These are phyloP conservation scores for Tricharina praecox DNA, from an alignment of 495 filamentous ascomycete genomes.

Conservation along the genomic window DNA sequence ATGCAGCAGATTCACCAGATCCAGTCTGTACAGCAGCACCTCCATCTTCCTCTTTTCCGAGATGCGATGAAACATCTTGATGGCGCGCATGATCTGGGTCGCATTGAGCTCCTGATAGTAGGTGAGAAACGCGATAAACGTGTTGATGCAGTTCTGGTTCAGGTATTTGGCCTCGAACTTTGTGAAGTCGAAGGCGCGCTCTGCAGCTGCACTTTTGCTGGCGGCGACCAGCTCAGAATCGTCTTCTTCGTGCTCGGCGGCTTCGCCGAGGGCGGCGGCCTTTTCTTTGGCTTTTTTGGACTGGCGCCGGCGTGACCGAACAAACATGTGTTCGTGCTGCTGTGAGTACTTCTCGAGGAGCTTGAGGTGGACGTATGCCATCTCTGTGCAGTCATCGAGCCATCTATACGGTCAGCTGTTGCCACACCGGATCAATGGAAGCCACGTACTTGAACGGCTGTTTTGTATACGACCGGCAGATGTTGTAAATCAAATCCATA, in stretches of 20 bases:
- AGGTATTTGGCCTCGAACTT: conserved; percentile 67
- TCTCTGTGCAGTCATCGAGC: conserved; percentile 79
- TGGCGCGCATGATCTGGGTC: conserved; percentile 75
- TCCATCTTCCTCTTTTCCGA: conserved; percentile 88
- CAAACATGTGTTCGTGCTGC: conserved; percentile 81
- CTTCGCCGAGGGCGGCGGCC: conserved; percentile 22
- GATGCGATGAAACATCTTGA: conserved; percentile 87
- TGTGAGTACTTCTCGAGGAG: conserved; percentile 89
- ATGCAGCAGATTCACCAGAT: conserved; percentile 76
- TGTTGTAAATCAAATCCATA: conserved; percentile 65
- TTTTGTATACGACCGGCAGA: conserved; percentile 69
- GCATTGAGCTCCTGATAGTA: conserved; percentile 69
- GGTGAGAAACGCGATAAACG: conserved; percentile 62
- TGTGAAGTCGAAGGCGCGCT: conserved; percentile 87
- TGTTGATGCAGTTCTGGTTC: conserved; percentile 70
- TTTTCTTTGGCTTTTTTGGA: conserved; percentile 25
- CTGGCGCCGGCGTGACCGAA: conserved; percentile 49
- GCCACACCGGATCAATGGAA: background rate
- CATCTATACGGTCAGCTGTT: conserved; percentile 5
- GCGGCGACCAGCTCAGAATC: conserved; percentile 46
- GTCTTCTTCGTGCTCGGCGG: conserved; percentile 62
- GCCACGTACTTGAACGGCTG: conserved; percentile 61
- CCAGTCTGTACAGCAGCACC: conserved; percentile 73
- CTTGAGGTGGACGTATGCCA: conserved; percentile 75
- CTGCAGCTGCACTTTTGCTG: conserved; percentile 34